phyloP scores from a whole-genome alignment of 352 stramenopile genomes.

The Elongisporangium undulatum region DNA sequence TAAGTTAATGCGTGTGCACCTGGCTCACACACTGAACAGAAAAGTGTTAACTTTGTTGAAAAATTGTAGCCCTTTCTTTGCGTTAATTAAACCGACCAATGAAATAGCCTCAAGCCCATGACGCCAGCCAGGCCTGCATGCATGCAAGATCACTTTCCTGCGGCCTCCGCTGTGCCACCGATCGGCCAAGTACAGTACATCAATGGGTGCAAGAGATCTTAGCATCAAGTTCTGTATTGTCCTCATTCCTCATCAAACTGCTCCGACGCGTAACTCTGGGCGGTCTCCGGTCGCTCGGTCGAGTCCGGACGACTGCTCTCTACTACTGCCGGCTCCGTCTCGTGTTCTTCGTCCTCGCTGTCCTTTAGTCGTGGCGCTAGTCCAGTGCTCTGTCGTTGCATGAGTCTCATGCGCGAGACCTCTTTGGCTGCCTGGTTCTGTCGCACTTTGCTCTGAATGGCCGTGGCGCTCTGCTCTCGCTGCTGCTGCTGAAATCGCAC shows the following conservation, averaged over 20 bases:
- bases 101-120: background rate
- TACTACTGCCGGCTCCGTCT: background rate
- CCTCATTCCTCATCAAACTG: constrained; percentile 50
- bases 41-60: background rate
- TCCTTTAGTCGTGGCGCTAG: background rate
- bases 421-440: constrained; percentile 40
- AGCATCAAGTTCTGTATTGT: background rate
- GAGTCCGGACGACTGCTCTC: background rate
- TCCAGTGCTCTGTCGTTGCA: constrained; percentile 7
- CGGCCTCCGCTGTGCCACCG: no score
- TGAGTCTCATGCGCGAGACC: constrained; percentile 21
- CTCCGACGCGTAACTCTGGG: constrained; percentile 56
- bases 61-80: background rate
- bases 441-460: constrained; percentile 55
- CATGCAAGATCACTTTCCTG: background rate
- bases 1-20: background rate
- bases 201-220: no score
- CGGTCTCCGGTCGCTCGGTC: constrained; percentile 33
- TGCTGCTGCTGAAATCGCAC: background rate
- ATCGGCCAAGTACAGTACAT: no score
- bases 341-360: constrained; percentile 4
- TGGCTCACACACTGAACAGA: background rate
- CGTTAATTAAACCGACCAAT: background rate
- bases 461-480: constrained; percentile 16
- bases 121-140: background rate